Evolutionary conservation across 371 early-diverging fungal genomes (phyloP).

Genomic region (Catenaria anguillulae): DNA sequence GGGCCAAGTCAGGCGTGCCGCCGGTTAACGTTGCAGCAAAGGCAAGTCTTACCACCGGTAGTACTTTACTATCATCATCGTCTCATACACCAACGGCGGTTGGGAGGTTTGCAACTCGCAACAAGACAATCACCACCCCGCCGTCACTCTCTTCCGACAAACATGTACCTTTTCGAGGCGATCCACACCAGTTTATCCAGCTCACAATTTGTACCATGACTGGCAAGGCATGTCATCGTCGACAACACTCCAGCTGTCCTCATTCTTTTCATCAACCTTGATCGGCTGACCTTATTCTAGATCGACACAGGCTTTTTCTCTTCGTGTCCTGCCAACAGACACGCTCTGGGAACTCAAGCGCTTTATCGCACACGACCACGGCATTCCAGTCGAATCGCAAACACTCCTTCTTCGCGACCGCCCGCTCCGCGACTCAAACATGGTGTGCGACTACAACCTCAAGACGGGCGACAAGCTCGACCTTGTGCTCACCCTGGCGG

Average conservation of each 20-base stretch:
- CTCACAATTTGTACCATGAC: neutral
- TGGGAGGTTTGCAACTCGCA: too few relatives aligned
- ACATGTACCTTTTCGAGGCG: neutral
- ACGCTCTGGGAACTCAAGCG: neutral
- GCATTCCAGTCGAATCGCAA: neutral
- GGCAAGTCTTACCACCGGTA: too few relatives aligned
- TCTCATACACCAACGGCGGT: too few relatives aligned
- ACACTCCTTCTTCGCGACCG: neutral
- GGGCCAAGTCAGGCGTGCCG: too few relatives aligned
- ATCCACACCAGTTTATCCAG: neutral
- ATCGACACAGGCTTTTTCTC: neutral
- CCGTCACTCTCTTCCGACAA: neutral
- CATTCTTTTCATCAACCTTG: too few relatives aligned
- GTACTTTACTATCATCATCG: too few relatives aligned
- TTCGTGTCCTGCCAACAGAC: neutral
- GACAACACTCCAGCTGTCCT: constrained; percentile 19
- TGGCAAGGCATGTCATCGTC: constrained; percentile 4
- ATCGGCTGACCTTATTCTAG: too few relatives aligned
- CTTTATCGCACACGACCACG: neutral
- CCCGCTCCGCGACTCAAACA: neutral
- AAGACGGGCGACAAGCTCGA: too few relatives aligned
- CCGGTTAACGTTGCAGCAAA: too few relatives aligned
- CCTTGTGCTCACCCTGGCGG: neutral
- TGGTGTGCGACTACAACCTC: neutral
- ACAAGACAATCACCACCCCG: neutral